Evolutionary conservation across 306 rosid genomes (phyloP).

Genomic region (Pyrus pyrifolia): DNA sequence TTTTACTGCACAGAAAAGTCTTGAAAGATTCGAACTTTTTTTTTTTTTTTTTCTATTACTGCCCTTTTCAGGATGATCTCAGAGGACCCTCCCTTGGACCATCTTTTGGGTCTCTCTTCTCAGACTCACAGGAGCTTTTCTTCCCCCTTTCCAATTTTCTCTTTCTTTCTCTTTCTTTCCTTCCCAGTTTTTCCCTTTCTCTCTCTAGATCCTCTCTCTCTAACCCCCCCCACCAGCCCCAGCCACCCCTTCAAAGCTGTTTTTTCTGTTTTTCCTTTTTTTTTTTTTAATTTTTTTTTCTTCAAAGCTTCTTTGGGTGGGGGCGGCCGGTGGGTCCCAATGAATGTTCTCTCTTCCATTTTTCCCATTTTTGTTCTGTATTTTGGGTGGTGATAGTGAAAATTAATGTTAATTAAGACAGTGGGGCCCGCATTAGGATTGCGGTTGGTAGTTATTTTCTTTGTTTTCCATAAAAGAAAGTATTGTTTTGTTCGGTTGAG

Average conservation of each 20-base stretch:
- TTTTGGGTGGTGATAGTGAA: background rate
- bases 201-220: slow-evolving; percentile 45
- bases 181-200: slow-evolving; percentile 20
- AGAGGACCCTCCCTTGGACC: slow-evolving; percentile 81
- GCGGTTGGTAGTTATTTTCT: background rate
- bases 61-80: slow-evolving; percentile 83
- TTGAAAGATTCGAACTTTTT: background rate
- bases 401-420: background rate
- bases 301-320: background rate
- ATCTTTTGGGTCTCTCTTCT: slow-evolving; percentile 46
- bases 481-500: background rate
- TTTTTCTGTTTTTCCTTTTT: slow-evolving; percentile 16
- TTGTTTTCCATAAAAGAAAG: no score
- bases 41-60: slow-evolving; percentile 30
- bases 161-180: slow-evolving; percentile 11
- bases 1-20: background rate
- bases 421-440: background rate
- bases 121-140: slow-evolving; percentile 13
- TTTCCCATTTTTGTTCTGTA: background rate
- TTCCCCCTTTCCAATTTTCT: slow-evolving; percentile 12
- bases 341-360: background rate
- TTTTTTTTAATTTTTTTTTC: background rate
- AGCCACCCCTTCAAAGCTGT: slow-evolving; percentile 29
- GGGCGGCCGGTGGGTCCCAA: slow-evolving; percentile 9
- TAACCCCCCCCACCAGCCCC: slow-evolving; percentile 33